Conservation (phyloP, 495 filamentous ascomycete species). For the Jackrogersella minutella region DNA sequence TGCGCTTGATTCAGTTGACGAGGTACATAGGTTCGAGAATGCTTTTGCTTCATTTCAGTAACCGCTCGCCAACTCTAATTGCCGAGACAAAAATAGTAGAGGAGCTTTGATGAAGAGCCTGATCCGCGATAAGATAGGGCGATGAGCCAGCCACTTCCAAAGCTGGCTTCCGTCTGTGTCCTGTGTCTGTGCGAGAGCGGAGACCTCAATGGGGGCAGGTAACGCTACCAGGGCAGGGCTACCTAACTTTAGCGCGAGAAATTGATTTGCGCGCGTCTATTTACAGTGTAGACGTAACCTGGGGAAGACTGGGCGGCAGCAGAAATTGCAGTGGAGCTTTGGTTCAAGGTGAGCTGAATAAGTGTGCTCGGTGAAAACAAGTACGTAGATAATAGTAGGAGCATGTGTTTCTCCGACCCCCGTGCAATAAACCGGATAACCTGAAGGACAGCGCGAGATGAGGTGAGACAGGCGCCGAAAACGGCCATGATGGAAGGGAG, state of each 20-base stretch:
- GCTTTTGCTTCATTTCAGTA: slow-evolving; percentile 22
- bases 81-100: slow-evolving; percentile 31
- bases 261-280: slow-evolving; percentile 17
- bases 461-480: slow-evolving; percentile 24
- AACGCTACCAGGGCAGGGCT: too few relatives aligned
- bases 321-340: slow-evolving; percentile 9
- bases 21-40: slow-evolving; percentile 7
- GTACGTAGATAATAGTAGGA: slow-evolving; percentile 7
- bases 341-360: slow-evolving; percentile 28
- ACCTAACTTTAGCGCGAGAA: slow-evolving; percentile 23
- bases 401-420: slow-evolving; percentile 8
- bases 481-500: slow-evolving; percentile 19
- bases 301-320: slow-evolving; percentile 17
- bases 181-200: slow-evolving; percentile 2
- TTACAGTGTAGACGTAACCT: slow-evolving; percentile 9
- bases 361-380: too few relatives aligned
- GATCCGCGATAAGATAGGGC: slow-evolving; percentile 24
- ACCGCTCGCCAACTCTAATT: slow-evolving; percentile 24
- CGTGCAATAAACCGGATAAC: background rate
- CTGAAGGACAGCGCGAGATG: background rate
- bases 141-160: slow-evolving; percentile 2
- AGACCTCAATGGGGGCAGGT: background rate
- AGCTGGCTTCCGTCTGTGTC: background rate
- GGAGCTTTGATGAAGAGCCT: slow-evolving; percentile 12
- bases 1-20: slow-evolving; percentile 42